phyloP scores from a whole-genome alignment of 2,329 filamentous ascomycete genomes.

The Apiospora pterosperma region DNA sequence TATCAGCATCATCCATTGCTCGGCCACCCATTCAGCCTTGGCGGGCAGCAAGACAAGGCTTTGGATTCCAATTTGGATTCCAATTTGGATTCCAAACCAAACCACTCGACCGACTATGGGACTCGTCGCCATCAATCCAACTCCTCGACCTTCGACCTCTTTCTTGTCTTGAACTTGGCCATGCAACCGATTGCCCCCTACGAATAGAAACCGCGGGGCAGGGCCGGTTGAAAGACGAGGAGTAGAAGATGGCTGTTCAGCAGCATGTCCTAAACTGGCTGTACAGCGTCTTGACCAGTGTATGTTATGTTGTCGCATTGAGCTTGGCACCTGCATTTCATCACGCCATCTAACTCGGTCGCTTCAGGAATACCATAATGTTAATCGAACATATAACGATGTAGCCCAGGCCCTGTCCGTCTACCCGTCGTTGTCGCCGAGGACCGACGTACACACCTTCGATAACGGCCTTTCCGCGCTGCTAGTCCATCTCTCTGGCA shows the following conservation, averaged over 20 bases:
- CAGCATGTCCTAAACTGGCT: conserved; percentile 94
- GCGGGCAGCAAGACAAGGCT: conserved; percentile 2
- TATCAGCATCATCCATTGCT: not conserved
- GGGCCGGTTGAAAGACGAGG: not conserved
- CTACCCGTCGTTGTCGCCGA: conserved; percentile 75
- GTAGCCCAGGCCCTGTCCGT: conserved; percentile 77
- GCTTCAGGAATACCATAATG: conserved; percentile 82
- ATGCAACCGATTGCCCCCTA: not conserved
- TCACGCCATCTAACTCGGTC: conserved; percentile 6
- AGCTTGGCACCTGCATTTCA: not conserved
- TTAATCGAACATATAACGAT: conserved; percentile 90
- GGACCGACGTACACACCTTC: conserved; percentile 95
- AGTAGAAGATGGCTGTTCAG: conserved; percentile 63
- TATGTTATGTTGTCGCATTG: conserved; percentile 33
- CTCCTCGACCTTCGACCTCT: not conserved
- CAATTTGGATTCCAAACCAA: no score
- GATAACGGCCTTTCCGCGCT: conserved; percentile 84
- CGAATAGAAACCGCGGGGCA: not conserved
- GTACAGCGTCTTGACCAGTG: conserved; percentile 82
- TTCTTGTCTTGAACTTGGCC: not conserved
- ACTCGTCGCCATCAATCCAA: not conserved
- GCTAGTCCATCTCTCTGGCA: conserved; percentile 81
- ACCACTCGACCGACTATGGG: not conserved
- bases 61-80: no score
- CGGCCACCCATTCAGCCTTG: not conserved